Percentiles rank a stretch among this genome's conserved stretches.
Evolutionary conservation across 805 yeast species (phyloP).

Genomic region (Scheffersomyces coipomensis): DNA sequence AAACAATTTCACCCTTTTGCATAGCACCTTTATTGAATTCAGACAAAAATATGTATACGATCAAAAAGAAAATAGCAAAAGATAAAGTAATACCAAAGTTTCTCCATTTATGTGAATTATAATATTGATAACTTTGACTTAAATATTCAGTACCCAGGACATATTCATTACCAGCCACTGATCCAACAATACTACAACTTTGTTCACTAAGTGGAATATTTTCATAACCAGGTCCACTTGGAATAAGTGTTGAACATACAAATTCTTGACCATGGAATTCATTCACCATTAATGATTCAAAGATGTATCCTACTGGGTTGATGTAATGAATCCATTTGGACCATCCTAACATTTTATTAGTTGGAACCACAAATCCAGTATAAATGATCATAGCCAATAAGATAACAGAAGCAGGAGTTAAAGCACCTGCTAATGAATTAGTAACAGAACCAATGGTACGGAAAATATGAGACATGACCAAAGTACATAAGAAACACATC

Average conservation of each 20-base stretch:
- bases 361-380: conserved; percentile 45
- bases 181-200: conserved; percentile 57
- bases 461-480: conserved; percentile 40
- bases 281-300: conserved; percentile 59
- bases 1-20: conserved; percentile 41
- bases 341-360: conserved; percentile 58
- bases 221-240: conserved; percentile 42
- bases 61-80: conserved; percentile 42
- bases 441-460: conserved; percentile 42
- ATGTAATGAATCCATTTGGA: conserved; percentile 49
- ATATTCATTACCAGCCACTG: conserved; percentile 47
- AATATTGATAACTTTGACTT: conserved; percentile 45
- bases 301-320: conserved; percentile 41
- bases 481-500: conserved; percentile 24
- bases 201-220: background rate
- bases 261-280: conserved; percentile 61
- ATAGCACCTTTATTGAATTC: conserved; percentile 40
- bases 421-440: conserved; percentile 37
- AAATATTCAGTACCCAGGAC: conserved; percentile 65
- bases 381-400: conserved; percentile 54
- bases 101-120: conserved; percentile 69
- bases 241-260: conserved; percentile 54
- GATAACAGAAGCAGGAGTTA: conserved; percentile 43
- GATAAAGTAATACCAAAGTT: conserved; percentile 67
- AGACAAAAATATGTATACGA: conserved; percentile 28